Evolutionary conservation across 2,329 filamentous ascomycete species (phyloP).

Genomic region (Gaeumannomyces sp.): DNA sequence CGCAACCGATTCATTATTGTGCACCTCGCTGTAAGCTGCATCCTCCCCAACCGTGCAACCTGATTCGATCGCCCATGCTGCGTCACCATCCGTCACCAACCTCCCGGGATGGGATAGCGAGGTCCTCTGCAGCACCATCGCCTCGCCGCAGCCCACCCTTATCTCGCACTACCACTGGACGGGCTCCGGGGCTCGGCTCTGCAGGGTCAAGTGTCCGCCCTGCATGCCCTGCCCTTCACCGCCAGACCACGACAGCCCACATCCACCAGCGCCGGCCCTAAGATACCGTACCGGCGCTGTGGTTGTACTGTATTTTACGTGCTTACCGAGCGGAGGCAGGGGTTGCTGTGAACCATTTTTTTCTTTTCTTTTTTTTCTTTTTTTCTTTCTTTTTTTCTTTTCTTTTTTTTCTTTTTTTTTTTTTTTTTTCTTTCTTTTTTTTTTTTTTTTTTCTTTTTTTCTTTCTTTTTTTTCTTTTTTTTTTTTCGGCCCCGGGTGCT

Average conservation of each 20-base stretch:
- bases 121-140: not conserved
- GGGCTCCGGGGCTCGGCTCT: not conserved
- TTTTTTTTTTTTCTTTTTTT: too few species aligned
- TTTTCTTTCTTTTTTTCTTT: not conserved
- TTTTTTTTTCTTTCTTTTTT: not conserved
- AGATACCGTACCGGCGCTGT: conserved; percentile 1
- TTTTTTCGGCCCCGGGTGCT: not conserved
- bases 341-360: not conserved
- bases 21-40: not conserved
- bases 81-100: not conserved
- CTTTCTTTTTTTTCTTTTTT: not conserved
- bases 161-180: not conserved
- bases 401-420: not conserved
- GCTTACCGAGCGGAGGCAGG: not conserved
- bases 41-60: not conserved
- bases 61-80: not conserved
- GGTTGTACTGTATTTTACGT: not conserved
- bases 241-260: not conserved
- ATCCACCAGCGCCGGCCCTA: not conserved
- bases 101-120: not conserved
- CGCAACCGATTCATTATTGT: not conserved
- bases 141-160: not conserved
- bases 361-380: not conserved
- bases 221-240: not conserved
- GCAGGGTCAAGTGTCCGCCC: not conserved